Evolutionary conservation across 768 basidiomycete genomes (phyloP), one percentile per base, ranked within the genome.

Genomic region (Serendipita sp.): DNA sequence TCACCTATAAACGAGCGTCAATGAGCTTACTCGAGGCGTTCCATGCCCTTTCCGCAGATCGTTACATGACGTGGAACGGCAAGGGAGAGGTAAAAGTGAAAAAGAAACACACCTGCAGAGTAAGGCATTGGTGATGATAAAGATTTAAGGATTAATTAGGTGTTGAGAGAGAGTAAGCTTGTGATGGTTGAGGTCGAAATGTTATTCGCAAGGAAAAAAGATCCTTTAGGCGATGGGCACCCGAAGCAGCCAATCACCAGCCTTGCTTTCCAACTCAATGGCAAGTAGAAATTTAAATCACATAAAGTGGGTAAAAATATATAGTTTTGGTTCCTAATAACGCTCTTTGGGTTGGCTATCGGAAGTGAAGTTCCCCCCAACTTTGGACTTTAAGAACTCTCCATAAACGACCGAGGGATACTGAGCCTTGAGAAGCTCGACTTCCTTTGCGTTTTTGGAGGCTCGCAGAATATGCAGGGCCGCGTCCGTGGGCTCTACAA

Each of bases 361-460:
- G 15, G 53, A 50, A 34, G 77, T 76, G 73, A 93, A 93, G 70
- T 92, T 93, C 52, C 72, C 80, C 8, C 78, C 80, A 40, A 93
- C 88, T 70, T 93, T 93, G 16, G 70, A 71, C 70, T 82, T 63
- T 66, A 94, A 74, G 72, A 90, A 93, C 3, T 91, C 81, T 2
- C 92, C 90, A 73, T 95, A 94, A 1, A 83, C 73, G 1, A 86
- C 78, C 0, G 83, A 74, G 48, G 78, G 62, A 63, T 80, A 78
- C 23, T 44, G 70, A 13, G 15, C 34, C 33, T 60, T 45, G 18
- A 45, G 45, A 37, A 13, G 15, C n/a, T 66, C 53, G 27, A 23
- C 44, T 36, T 50, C 31, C 16, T 44, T 37, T 18, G 60, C 27
- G 23, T 23, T 23, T 43, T 15, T 46, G 18, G 29, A 15, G 0